Base-by-base conservation (phyloP, 495 filamentous ascomycete species). In the Pyrenopolyporus hunteri region DNA sequence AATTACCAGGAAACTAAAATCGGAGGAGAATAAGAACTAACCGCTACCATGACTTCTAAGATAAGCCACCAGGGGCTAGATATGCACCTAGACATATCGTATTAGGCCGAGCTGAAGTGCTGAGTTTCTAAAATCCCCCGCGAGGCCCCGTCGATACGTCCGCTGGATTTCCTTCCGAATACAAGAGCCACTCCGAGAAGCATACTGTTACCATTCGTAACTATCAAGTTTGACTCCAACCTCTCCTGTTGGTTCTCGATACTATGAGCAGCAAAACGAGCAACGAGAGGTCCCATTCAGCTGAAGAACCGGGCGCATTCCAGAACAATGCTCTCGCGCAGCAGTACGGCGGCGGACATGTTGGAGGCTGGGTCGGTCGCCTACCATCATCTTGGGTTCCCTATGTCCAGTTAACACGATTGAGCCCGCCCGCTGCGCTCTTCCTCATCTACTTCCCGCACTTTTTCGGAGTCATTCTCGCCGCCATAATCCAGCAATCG, bases 371-470 rank as follows among this genome's bases (percentile, higher is more conserved):
- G 69, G 69, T 70, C 13, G 60, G 48, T 11, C 50, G 31, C 40
- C 56, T 71, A 9, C 71, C 71, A 3, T 36, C 67, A 1, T 71
- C 69, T 3, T 73, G 71, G 70, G 55, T 73, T 29, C 74, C 74
- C 1, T 77, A 73, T 42, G 48, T 72, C 14, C 72, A 77, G 28
- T 67, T 78, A 8, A 61, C 67, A 4, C 71, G 76, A 22, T 62
- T 78, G 19, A 68, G 57, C 29, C 73, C 70, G 3, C 74, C 73
- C 0, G 70, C 70, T 6, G 74, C 60, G 0, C 47, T 76, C 25
- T 69, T 73, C 37, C 67, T 74, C 19, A 74, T 78, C 54, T 77
- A 66, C 44, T 70, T 75, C 52, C 75, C 76, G 0, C 70, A 72
- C 49, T 56, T 74, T 51, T 76, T 77, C 52, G 75, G 76, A 19